Evolutionary conservation across 805 yeast genomes (phyloP).

Genomic region (Candida andamanensis): DNA sequence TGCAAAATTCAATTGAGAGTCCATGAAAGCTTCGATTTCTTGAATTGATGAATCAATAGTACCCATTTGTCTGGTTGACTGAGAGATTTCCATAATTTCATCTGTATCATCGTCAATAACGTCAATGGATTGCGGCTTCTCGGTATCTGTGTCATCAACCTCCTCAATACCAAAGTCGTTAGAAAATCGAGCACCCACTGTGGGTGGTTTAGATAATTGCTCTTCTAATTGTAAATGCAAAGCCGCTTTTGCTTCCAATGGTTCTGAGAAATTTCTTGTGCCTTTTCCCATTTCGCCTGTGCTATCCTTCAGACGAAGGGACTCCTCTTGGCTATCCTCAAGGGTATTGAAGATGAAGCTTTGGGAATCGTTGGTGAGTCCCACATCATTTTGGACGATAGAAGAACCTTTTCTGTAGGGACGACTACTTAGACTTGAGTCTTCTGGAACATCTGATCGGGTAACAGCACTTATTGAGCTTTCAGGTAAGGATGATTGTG

Average conservation of each 20-base stretch:
- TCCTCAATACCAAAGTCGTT: constrained; percentile 35
- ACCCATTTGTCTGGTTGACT: constrained; percentile 7
- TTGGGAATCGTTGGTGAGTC: constrained; percentile 12
- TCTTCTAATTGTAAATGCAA: constrained; percentile 21
- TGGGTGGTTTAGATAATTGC: constrained; percentile 9
- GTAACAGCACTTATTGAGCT: constrained; percentile 3
- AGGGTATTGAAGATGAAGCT: constrained; percentile 12
- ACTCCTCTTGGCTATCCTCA: background rate
- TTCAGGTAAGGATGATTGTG: constrained; percentile 7
- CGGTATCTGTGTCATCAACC: constrained; percentile 25
- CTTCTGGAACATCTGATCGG: background rate
- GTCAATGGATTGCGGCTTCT: constrained; percentile 7
- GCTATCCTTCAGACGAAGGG: constrained; percentile 1
- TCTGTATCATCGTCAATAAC: constrained; percentile 1
- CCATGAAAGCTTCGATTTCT: constrained; percentile 37
- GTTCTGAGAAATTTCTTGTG: constrained; percentile 17
- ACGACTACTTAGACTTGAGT: constrained; percentile 2
- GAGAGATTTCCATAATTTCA: constrained; percentile 5
- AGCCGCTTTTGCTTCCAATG: constrained; percentile 24
- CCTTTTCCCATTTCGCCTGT: background rate
- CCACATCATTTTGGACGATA: constrained; percentile 6
- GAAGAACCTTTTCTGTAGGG: constrained; percentile 4
- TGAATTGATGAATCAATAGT: constrained; percentile 32
- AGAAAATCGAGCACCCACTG: constrained; percentile 1
- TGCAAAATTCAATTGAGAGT: constrained; percentile 23